Base-by-base conservation (phyloP, 2,329 filamentous ascomycete genomes). In the Talaromyces pinophilus region DNA sequence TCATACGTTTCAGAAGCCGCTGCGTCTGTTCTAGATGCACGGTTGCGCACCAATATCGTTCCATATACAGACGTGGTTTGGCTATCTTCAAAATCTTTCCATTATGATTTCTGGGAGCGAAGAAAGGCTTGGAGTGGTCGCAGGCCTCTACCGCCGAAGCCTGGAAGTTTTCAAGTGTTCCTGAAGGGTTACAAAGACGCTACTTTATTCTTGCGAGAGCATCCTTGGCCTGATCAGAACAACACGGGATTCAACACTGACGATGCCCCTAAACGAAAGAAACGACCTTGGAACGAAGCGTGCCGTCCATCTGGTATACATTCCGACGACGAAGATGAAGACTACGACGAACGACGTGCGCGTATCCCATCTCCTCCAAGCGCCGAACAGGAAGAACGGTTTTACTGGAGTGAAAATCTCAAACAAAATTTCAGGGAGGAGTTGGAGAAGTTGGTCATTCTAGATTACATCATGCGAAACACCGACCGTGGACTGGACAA, bases 401-500 rank as follows among this genome's bases (percentile, higher is more conserved):
- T 95, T 70, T 86, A 90, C 67, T 99, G 95, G 95, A 97, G 92
- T 0, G 91, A 96, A 62, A 81, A 84, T 5, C 79, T 99, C 55
- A 96, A 98, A 75, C 92, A 96, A 77, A 91, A 92, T 0, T 97
- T 99, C 76, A 85, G 95, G 44, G 95, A 99, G 78, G 92, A 98
- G 80, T 84, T 99, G 59, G 95, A 99, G 80, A 98, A 97, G 79
- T 84, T 99, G 7, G 96, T 99, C 25, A 96, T 99, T 73, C 80
- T 99, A 70, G 95, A 99, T 79, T 99, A 99, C 77, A 96, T 99
- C 69, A 99, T 99, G 95, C 88, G 95, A 66, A 99, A 99, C 75
- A 99, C 95, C 1, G 95, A 99, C 77, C 87, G 95, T 79, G 95
- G 95, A 1, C 83, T 97, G 65, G 95, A 99, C 77, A 99, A 99